phyloP scores from a whole-genome alignment of 306 rosid genomes.

The Cicer chorassanicum region DNA sequence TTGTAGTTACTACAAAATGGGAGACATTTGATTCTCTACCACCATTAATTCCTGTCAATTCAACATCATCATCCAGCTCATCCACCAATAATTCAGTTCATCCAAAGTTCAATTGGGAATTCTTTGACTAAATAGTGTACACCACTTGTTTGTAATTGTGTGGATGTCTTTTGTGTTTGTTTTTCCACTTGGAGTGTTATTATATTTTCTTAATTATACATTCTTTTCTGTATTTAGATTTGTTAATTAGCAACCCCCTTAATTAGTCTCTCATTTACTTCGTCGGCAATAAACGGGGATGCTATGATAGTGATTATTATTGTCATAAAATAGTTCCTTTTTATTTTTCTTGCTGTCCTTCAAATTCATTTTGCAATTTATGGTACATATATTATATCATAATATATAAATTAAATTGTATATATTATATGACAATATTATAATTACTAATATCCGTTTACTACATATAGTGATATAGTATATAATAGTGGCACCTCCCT shows the following conservation, averaged over 20 bases:
- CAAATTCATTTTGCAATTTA: conserved; percentile 41
- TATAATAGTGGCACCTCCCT: background rate
- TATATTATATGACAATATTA: background rate
- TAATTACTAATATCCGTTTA: background rate
- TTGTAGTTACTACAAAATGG: conserved; percentile 92
- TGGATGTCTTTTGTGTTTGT: conserved; percentile 66
- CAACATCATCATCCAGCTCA: conserved; percentile 48
- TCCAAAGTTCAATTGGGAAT: conserved; percentile 85
- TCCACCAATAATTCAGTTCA: conserved; percentile 54
- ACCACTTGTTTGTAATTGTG: conserved; percentile 53
- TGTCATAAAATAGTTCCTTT: conserved; percentile 43
- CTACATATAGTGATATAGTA: background rate
- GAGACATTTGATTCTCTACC: conserved; percentile 78
- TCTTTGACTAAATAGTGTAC: conserved; percentile 56
- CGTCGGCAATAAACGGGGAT: conserved; percentile 68
- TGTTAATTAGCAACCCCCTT: conserved; percentile 53
- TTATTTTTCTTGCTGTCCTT: conserved; percentile 28
- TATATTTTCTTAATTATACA: conserved; percentile 45
- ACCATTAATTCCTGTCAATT: conserved; percentile 49
- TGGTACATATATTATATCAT: background rate
- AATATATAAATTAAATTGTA: background rate
- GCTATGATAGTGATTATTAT: conserved; percentile 51
- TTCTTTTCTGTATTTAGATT: conserved; percentile 88
- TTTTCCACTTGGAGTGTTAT: conserved; percentile 61
- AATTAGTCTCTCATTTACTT: conserved; percentile 48